These are phyloP conservation scores for Lasiodiplodia theobromae DNA, from an alignment of 2,329 filamentous ascomycete genomes.

Conservation along the genomic window DNA sequence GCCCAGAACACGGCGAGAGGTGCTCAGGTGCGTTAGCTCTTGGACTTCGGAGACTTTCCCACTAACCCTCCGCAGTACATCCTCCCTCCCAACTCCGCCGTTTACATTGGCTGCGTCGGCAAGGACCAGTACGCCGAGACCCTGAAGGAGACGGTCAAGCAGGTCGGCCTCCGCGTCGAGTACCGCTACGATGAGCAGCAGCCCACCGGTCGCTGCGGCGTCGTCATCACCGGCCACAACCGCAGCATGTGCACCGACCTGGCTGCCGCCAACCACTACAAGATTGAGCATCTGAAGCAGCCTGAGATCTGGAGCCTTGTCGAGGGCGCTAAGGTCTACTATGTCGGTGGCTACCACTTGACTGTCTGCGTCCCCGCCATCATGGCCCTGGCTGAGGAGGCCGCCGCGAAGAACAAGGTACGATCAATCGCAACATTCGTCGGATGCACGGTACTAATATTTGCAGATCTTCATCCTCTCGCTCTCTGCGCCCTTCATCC, in stretches of 20 bases:
- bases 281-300: slow-evolving; percentile 89
- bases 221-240: slow-evolving; percentile 96
- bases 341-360: slow-evolving; percentile 96
- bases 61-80: slow-evolving; percentile 72
- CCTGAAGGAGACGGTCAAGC: slow-evolving; percentile 82
- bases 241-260: slow-evolving; percentile 94
- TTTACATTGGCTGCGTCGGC: slow-evolving; percentile 93
- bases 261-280: slow-evolving; percentile 96
- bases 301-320: slow-evolving; percentile 92
- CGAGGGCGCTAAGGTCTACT: slow-evolving; percentile 86
- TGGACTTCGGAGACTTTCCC: slow-evolving; percentile 15
- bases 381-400: slow-evolving; percentile 87
- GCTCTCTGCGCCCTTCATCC: slow-evolving; percentile 93
- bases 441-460: slow-evolving; percentile 57
- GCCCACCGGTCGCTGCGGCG: slow-evolving; percentile 92
- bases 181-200: slow-evolving; percentile 88
- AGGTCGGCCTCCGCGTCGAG: slow-evolving; percentile 89
- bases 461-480: slow-evolving; percentile 78
- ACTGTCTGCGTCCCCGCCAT: slow-evolving; percentile 94
- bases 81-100: slow-evolving; percentile 84
- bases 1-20: slow-evolving; percentile 98
- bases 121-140: slow-evolving; percentile 95
- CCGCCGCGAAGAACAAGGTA: slow-evolving; percentile 85
- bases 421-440: slow-evolving; percentile 57
- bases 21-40: slow-evolving; percentile 68